Evolutionary conservation across 768 basidiomycete species (phyloP), one percentile per base, ranked within the genome.

Genomic region (Podaxis sp.): DNA sequence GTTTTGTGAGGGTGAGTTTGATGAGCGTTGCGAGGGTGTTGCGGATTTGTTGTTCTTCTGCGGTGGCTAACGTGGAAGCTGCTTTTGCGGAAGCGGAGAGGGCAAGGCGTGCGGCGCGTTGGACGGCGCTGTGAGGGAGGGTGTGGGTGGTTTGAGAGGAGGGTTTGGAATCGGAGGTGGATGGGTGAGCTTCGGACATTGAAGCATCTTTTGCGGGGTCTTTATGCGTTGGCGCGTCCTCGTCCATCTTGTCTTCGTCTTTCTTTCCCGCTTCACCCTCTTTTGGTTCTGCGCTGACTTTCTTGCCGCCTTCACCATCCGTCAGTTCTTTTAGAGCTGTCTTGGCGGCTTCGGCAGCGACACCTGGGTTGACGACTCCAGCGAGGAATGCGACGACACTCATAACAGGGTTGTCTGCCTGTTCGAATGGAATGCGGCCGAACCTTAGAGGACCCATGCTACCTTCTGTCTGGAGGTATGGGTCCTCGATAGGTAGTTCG

Each of bases 321-420:
- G 87, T 89, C 19, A 96, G 80, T 61, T 91, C 90, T 50, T 91
- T 91, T 64, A 96, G 75, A 0, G 94, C 95, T 0, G 88, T 88
- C 73, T 94, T 94, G 5, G 97, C 97, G 1, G 96, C 96, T 63
- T 94, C 94, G 0, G 94, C 91, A 3, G 96, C 96, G 3, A 97
- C 90, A 0, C 89, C 88, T 0, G 94, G 94, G 9, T 87, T 87
- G 6, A 98, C 90, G 9, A 96, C 94, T 5, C 93, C 91, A 7
- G 97, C 94, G 24, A 99, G 80, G 79, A 98, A 98, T 1, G 97
- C 94, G 19, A 98, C 96, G 24, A 98, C 97, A 73, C 92, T 94
- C 94, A 99, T 94, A 17, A 99, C 94, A 0, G 97, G 97, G 70
- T 98, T 98, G 70, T 99, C 97, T 4, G 92, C 87, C 72, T 94